phyloP scores from a whole-genome alignment of 2,329 filamentous ascomycete genomes.

The Nothopassalora personata region DNA sequence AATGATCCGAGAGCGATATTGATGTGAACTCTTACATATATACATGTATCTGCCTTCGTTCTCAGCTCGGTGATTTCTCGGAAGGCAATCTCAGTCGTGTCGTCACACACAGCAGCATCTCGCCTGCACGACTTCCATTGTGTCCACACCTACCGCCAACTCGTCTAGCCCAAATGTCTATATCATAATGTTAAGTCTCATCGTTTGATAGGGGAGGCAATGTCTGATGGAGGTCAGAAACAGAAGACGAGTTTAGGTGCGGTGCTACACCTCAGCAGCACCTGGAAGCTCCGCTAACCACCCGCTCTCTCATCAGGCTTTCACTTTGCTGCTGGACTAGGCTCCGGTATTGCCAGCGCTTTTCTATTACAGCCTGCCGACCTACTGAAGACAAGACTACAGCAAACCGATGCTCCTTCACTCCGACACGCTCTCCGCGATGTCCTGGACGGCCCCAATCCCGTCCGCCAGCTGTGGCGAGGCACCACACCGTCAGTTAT shows the following conservation, averaged over 20 bases:
- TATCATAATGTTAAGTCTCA: neutral
- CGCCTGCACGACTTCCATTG: no score
- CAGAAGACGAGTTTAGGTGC: constrained; percentile 48
- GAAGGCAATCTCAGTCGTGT: no score
- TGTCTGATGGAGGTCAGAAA: constrained; percentile 49
- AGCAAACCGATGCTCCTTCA: constrained; percentile 67
- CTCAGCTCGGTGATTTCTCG: no score
- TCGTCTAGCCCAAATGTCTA: neutral
- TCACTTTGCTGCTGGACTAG: constrained; percentile 84
- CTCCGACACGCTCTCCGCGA: constrained; percentile 63
- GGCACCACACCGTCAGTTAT: constrained; percentile 90
- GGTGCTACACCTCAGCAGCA: constrained; percentile 10
- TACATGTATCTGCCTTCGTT: no score
- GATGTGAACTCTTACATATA: no score
- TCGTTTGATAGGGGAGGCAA: constrained; percentile 31
- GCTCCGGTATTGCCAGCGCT: constrained; percentile 80
- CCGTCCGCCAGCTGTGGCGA: constrained; percentile 77
- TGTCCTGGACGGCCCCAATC: constrained; percentile 61
- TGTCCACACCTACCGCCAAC: neutral
- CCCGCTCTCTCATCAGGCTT: constrained; percentile 53
- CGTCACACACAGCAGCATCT: no score
- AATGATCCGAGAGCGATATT: no score
- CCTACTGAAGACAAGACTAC: constrained; percentile 91
- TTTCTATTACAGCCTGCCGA: constrained; percentile 91
- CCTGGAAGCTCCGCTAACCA: neutral